Evolutionary conservation across 2,329 filamentous ascomycete species (phyloP).

Genomic region (Beauveria bassiana): DNA sequence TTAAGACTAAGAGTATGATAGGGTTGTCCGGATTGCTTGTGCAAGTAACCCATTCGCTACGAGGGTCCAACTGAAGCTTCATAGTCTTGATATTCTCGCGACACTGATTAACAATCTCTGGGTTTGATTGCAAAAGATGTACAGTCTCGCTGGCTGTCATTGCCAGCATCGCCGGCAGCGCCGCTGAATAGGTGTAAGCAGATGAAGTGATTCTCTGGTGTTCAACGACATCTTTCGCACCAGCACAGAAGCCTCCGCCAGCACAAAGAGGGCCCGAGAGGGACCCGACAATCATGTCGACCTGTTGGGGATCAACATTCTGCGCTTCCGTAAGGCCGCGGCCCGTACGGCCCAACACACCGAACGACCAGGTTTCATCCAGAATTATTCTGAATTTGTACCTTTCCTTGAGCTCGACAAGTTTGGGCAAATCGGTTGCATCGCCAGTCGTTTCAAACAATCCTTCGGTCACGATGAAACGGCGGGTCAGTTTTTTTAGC

Average conservation of each 20-base stretch:
- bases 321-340: conserved; percentile 92
- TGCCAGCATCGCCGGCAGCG: conserved; percentile 84
- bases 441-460: conserved; percentile 89
- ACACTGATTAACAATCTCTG: conserved; percentile 69
- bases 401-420: conserved; percentile 88
- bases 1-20: conserved; percentile 74
- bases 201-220: conserved; percentile 91
- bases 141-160: conserved; percentile 94
- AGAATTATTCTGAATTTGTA: conserved; percentile 98
- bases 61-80: conserved; percentile 79
- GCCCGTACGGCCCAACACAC: conserved; percentile 83
- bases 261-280: conserved; percentile 84
- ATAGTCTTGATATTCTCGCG: conserved; percentile 83
- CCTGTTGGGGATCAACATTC: conserved; percentile 84
- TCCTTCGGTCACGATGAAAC: conserved; percentile 94
- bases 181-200: conserved; percentile 92
- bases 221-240: conserved; percentile 82
- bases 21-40: conserved; percentile 80
- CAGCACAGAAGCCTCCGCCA: conserved; percentile 93
- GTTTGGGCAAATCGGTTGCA: conserved; percentile 72
- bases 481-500: conserved; percentile 78
- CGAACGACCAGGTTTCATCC: conserved; percentile 97
- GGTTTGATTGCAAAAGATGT: conserved; percentile 75
- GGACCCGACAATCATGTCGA: conserved; percentile 96
- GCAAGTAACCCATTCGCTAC: conserved; percentile 86